Percentiles rank a stretch among this genome's conserved stretches.
These are phyloP conservation scores for Hypoxylon sp. DNA, from an alignment of 2,329 filamentous ascomycete genomes.

Conservation along the genomic window DNA sequence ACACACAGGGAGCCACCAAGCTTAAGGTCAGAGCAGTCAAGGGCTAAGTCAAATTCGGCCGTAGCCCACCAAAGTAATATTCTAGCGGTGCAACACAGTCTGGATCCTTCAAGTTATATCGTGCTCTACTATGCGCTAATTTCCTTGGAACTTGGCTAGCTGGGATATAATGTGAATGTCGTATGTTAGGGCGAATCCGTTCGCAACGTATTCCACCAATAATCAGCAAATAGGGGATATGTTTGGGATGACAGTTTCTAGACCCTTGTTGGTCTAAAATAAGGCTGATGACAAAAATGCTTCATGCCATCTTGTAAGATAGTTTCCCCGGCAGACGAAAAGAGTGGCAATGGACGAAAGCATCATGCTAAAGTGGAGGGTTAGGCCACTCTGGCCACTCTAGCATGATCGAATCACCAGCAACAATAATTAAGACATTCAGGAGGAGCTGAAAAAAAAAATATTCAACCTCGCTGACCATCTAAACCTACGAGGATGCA, in stretches of 20 bases:
- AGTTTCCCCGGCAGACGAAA: not conserved
- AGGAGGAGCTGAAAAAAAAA: conserved; percentile 7
- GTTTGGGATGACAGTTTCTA: conserved; percentile 2
- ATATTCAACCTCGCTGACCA: not conserved
- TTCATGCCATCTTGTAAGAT: conserved; percentile 2
- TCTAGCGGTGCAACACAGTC: conserved; percentile 36
- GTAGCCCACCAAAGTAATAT: conserved; percentile 4
- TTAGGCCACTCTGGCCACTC: conserved; percentile 10
- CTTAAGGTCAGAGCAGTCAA: not conserved
- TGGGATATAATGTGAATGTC: conserved; percentile 15
- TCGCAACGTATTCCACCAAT: conserved; percentile 1
- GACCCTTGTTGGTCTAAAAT: conserved; percentile 14
- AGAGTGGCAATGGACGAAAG: conserved; percentile 13
- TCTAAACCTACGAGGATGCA: conserved; percentile 3
- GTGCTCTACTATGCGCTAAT: not conserved
- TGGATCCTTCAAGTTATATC: conserved; percentile 10
- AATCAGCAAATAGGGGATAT: conserved; percentile 17
- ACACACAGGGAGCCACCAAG: conserved; percentile 1
- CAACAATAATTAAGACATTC: conserved; percentile 4
- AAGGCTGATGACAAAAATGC: conserved; percentile 21
- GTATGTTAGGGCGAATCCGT: conserved; percentile 25
- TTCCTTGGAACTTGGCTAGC: conserved; percentile 18
- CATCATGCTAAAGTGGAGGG: conserved; percentile 23
- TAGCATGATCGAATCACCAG: conserved; percentile 3
- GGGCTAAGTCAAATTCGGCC: conserved; percentile 21